Evolutionary conservation across 768 basidiomycete species (phyloP), one percentile per base, ranked within the genome.

Genomic region (Boletus sensibilis): DNA sequence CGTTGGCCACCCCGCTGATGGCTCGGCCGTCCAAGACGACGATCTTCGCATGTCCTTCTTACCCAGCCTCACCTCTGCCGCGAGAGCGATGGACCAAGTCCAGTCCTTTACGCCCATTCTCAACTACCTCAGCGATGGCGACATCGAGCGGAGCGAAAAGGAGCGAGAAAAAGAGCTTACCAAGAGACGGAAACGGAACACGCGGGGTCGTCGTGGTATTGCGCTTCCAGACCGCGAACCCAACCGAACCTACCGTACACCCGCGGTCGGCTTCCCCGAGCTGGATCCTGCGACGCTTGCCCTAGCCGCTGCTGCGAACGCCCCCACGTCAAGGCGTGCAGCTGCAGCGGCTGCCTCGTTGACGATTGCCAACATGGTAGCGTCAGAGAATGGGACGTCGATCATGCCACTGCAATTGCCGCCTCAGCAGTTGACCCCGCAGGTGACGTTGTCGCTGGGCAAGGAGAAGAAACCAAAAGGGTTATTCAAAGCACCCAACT

Each of bases 91-190:
- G 65, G 88, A 92, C 63, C 87, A 92, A 64, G 87, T 94, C 4
- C 77, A 81, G 39, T 76, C 82, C 7, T 97, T 85, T 75, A 97
- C 94, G 0, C 97, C 97, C 0, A 78, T 85, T n/a, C 89, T 98
- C 65, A 88, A 88, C 70, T 88, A 89, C 64, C 84, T 97, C 69
- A 87, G 86, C 69, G 92, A 92, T 55, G 88, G 88, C 58, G 95
- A 98, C 59, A 81, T 98, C 55, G 93, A 94, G 61, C 78, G 86
- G 53, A 87, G 84, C 61, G 96, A 99, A 71, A 90, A 88, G 68
- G 94, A 97, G 58, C 83, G 94, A 56, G 97, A 99, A 71, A 94
- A 94, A 75, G 94, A 98, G 62, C 79, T 89, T 62, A 90, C 84
- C 62, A 89, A 88, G 68, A 86, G 94, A 58, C 78, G 92, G 44